phyloP scores from a whole-genome alignment of 1,284 basidiomycete genomes.

The Vanrija humicola region DNA sequence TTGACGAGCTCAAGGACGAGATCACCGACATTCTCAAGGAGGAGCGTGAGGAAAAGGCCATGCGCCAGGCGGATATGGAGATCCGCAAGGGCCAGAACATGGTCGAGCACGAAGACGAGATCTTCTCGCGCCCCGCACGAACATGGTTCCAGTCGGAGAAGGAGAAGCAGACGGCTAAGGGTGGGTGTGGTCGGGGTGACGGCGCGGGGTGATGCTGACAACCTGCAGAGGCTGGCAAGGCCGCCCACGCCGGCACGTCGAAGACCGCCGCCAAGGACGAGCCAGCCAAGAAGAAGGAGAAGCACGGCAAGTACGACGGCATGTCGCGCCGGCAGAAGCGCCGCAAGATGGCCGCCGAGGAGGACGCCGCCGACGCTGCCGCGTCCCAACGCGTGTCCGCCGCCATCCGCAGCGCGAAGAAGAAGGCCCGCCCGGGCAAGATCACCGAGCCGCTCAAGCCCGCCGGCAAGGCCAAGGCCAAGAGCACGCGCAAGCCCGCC shows the following conservation, averaged over 20 bases:
- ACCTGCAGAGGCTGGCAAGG: conserved; percentile 63
- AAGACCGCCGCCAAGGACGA: conserved; percentile 36
- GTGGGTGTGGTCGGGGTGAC: conserved; percentile 50
- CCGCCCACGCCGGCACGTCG: conserved; percentile 53
- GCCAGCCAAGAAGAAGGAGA: conserved; percentile 55
- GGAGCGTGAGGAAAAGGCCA: conserved; percentile 91
- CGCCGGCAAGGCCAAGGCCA: conserved; percentile 13
- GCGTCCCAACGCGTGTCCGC: conserved; percentile 60
- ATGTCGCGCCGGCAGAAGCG: conserved; percentile 78
- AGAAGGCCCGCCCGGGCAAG: conserved; percentile 60
- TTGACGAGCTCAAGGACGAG: conserved; percentile 72
- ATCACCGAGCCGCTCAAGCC: conserved; percentile 45
- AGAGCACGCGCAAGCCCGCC: conserved; percentile 9
- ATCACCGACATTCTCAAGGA: conserved; percentile 79
- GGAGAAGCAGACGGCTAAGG: conserved; percentile 76
- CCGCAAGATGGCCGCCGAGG: conserved; percentile 76
- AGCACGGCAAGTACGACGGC: conserved; percentile 77
- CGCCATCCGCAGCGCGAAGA: conserved; percentile 81
- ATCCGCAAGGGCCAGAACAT: conserved; percentile 92
- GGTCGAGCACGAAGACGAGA: conserved; percentile 91
- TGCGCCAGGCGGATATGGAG: conserved; percentile 93
- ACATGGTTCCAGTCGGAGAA: conserved; percentile 95
- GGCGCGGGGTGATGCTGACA: not conserved
- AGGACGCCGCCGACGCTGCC: conserved; percentile 59
- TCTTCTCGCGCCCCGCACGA: conserved; percentile 84